Evolutionary conservation across 2,329 filamentous ascomycete genomes (phyloP).

Genomic region (Clathrospora elynae): DNA sequence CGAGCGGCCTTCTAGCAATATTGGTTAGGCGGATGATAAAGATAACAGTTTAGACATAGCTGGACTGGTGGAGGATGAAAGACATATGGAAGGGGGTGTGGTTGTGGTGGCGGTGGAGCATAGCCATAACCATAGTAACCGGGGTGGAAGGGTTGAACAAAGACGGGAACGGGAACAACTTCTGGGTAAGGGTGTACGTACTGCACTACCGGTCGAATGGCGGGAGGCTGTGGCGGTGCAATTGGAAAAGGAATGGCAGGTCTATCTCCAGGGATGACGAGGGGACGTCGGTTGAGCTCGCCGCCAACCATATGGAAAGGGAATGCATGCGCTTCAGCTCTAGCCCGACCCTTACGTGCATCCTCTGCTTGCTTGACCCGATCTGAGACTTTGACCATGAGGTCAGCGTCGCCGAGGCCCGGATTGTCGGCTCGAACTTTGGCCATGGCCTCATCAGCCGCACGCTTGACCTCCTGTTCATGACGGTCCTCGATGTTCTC

Average conservation of each 20-base stretch:
- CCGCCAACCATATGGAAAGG: slow-evolving; percentile 31
- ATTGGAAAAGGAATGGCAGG: slow-evolving; percentile 3
- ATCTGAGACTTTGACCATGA: slow-evolving; percentile 64
- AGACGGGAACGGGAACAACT: slow-evolving; percentile 1
- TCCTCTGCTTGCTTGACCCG: slow-evolving; percentile 50
- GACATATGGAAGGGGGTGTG: slow-evolving; percentile 6
- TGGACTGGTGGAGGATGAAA: slow-evolving; percentile 1
- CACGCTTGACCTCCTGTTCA: slow-evolving; percentile 65
- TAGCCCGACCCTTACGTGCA: slow-evolving; percentile 26
- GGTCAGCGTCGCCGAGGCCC: slow-evolving; percentile 60
- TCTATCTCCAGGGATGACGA: slow-evolving; percentile 1
- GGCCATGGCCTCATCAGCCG: slow-evolving; percentile 63
- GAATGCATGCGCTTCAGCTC: slow-evolving; percentile 20
- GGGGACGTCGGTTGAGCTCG: slow-evolving; percentile 14
- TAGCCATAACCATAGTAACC: slow-evolving; percentile 2
- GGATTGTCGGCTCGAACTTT: slow-evolving; percentile 65
- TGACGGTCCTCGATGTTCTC: slow-evolving; percentile 67
- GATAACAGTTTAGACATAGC: slow-evolving; percentile 11
- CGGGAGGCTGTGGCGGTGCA: background rate
- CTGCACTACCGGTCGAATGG: slow-evolving; percentile 12
- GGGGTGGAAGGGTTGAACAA: slow-evolving; percentile 3
- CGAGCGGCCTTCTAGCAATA: slow-evolving; percentile 10
- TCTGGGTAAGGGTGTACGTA: slow-evolving; percentile 17
- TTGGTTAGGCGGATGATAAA: slow-evolving; percentile 17
- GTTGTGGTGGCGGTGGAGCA: slow-evolving; percentile 6